Evolutionary conservation across 768 basidiomycete species (phyloP), one percentile per base, ranked within the genome.

Genomic region (Tricholoma flavovirens): DNA sequence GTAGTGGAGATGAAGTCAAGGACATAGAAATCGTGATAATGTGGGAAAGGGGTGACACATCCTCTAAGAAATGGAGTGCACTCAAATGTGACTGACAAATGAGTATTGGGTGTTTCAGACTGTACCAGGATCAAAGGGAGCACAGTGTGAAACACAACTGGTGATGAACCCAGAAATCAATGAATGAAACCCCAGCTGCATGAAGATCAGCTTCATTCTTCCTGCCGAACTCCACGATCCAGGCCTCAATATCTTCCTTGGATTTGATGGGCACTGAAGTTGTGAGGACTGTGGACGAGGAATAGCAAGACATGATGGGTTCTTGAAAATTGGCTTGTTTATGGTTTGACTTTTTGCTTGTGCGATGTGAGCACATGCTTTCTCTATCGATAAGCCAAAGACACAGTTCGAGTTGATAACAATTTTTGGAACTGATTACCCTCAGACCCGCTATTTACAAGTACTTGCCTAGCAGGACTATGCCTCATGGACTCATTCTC

Each of bases 1-100:
- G 46, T 29, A 48, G 56, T 43, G 8, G 58, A 56, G 56, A 56
- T 43, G 43, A 59, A 59, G 50, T 59, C 58, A 24, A 59, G 58
- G 55, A 56, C 45, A 45, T 26, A 54, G 15, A 54, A 42, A 54
- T 54, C 38, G 24, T 21, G 55, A 49, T 49, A 52, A 46, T 59
- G 50, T 32, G 55, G 54, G 58, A 24, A 59, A 51, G 58, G 58
- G 49, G 58, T 59, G 58, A 59, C 38, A 49, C 58, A 55, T 21
- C 58, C 58, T 56, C 40, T 59, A 33, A 59, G 58, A 46, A 36
- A 26, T 59, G 55, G 43, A 19, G 58, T 59, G 58, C 55, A 56
- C 26, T 59, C 29, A 29, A 59, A 56, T 5, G 21, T 59, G 42
- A 49, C 49, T 12, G 58, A 56, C 49, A 59, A 52, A 33, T 59